Conservation (phyloP, 2,329 filamentous ascomycete genomes). For the Penicillium hordei region DNA sequence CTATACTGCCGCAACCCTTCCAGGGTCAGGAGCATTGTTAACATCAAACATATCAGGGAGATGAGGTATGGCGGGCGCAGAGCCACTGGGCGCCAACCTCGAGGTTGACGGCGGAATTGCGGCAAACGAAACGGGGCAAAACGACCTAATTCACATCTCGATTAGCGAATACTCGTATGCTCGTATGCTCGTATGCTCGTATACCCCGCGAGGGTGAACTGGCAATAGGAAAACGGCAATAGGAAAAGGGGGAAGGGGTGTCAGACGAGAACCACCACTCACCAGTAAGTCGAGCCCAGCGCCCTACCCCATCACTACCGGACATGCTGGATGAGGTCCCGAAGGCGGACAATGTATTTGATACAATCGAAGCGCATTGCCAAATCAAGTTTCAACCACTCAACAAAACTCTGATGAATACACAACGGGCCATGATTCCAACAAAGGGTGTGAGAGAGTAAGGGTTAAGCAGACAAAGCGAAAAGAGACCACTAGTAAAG, state of each 20-base stretch:
- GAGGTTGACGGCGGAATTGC: slow-evolving; percentile 2
- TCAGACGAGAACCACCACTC: slow-evolving; percentile 7
- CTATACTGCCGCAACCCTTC: slow-evolving; percentile 35
- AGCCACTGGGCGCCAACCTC: slow-evolving; percentile 36
- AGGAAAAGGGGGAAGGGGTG: not conserved
- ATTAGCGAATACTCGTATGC: not conserved
- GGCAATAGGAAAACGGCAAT: not conserved
- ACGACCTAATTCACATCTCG: slow-evolving; percentile 1
- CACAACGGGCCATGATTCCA: not conserved
- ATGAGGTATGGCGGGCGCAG: slow-evolving; percentile 33
- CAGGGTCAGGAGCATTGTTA: slow-evolving; percentile 25
- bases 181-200: not conserved
- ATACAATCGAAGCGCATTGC: slow-evolving; percentile 20
- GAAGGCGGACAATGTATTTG: slow-evolving; percentile 7
- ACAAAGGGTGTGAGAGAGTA: not conserved
- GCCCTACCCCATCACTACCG: slow-evolving; percentile 16
- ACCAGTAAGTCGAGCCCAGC: slow-evolving; percentile 20
- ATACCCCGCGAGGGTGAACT: not conserved
- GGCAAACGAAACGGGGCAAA: not conserved
- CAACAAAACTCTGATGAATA: not conserved
- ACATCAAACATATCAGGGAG: slow-evolving; percentile 25
- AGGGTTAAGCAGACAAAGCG: not conserved
- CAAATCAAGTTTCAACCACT: slow-evolving; percentile 7
- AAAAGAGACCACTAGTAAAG: not conserved
- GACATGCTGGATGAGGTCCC: slow-evolving; percentile 24